Conservation (phyloP, 129 eudicot genomes). For the Flaveria trinervia region DNA sequence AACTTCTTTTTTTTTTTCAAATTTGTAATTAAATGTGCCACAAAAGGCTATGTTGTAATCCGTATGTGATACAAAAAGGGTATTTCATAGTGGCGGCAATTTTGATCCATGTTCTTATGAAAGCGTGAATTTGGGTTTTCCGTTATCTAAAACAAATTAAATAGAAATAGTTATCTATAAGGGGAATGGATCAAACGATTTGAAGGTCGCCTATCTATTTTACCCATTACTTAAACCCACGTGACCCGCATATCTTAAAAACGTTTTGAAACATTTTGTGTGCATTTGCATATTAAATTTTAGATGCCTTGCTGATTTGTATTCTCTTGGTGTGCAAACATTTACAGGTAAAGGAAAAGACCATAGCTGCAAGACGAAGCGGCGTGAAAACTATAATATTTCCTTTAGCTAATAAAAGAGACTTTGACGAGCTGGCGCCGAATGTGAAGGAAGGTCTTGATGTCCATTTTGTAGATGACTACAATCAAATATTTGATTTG, state of each 20-base stretch:
- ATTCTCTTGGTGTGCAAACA: slow-evolving; percentile 18
- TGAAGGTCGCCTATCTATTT: background rate
- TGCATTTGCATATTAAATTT: background rate
- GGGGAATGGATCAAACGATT: background rate
- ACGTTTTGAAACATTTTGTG: background rate
- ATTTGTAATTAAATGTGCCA: background rate
- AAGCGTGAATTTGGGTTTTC: background rate
- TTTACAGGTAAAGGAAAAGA: slow-evolving; percentile 90
- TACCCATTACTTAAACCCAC: background rate
- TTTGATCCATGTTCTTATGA: background rate
- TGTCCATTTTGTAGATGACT: slow-evolving; percentile 90
- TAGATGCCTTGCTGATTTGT: slow-evolving; percentile 1
- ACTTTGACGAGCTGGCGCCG: slow-evolving; percentile 83
- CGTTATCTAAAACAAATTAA: too few relatives aligned
- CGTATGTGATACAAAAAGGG: too few relatives aligned
- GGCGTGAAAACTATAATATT: slow-evolving; percentile 84
- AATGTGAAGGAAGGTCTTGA: slow-evolving; percentile 94
- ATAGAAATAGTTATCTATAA: background rate
- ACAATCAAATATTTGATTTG: slow-evolving; percentile 68
- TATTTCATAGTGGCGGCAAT: background rate
- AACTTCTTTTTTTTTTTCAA: background rate
- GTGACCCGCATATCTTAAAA: background rate
- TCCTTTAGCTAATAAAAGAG: slow-evolving; percentile 84
- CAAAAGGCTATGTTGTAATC: background rate
- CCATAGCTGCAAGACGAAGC: slow-evolving; percentile 94